These are phyloP conservation scores for Phytopythium litorale DNA, from an alignment of 352 stramenopile genomes.

Conservation along the genomic window DNA sequence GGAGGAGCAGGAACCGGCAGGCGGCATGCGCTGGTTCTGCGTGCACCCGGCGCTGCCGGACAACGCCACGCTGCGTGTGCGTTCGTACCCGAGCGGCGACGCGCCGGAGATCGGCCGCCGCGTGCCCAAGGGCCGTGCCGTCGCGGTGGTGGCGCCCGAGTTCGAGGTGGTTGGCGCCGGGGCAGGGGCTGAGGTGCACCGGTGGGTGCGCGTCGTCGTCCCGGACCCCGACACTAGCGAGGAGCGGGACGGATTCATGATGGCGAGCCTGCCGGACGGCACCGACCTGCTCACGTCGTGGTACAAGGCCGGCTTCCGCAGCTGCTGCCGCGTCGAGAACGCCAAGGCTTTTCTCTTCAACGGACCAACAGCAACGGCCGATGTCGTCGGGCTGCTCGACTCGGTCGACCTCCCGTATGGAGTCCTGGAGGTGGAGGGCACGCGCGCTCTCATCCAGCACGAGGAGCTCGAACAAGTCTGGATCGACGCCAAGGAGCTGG, in stretches of 20 bases:
- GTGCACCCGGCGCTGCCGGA: conserved; percentile 48
- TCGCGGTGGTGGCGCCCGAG: conserved; percentile 27
- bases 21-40: conserved; percentile 68
- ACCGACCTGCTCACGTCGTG: conserved; percentile 43
- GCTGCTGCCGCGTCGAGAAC: conserved; percentile 40
- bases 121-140: conserved; percentile 43
- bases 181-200: conserved; percentile 11
- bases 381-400: conserved; percentile 27
- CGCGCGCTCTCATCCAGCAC: conserved; percentile 35
- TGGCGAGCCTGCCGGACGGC: conserved; percentile 42
- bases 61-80: conserved; percentile 63
- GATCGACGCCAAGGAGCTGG: conserved; percentile 44
- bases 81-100: conserved; percentile 41
- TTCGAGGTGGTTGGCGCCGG: conserved; percentile 26
- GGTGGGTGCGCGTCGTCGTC: conserved; percentile 56
- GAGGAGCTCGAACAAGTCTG: conserved; percentile 43
- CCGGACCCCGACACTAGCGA: conserved; percentile 23
- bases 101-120: conserved; percentile 30
- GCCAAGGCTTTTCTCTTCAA: conserved; percentile 35
- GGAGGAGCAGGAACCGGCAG: not conserved
- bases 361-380: conserved; percentile 17
- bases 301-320: conserved; percentile 38
- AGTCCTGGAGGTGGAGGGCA: conserved; percentile 25
- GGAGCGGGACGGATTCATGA: conserved; percentile 41
- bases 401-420: conserved; percentile 40